Percentiles rank a stretch among this genome's conserved stretches.
Evolutionary conservation across 495 filamentous ascomycete species (phyloP).

Genomic region (Aspergillus heteromorphus): DNA sequence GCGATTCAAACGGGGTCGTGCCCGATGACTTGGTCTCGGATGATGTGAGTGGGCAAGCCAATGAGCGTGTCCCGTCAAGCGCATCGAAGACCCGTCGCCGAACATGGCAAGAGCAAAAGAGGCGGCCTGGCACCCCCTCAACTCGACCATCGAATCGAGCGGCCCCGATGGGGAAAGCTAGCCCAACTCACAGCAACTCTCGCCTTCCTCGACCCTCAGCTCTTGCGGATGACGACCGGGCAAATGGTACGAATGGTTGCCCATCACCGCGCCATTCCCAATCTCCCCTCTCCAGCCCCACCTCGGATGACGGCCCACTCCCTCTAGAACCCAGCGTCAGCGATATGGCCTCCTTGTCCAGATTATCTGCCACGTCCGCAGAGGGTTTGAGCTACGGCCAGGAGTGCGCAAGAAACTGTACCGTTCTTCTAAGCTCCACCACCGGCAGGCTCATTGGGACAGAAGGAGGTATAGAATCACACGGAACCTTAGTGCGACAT

Average conservation of each 20-base stretch:
- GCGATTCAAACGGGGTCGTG: slow-evolving; percentile 14
- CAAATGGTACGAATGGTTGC: not conserved
- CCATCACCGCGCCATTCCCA: slow-evolving; percentile 5
- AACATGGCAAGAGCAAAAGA: slow-evolving; percentile 8
- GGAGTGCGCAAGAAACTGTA: slow-evolving; percentile 12
- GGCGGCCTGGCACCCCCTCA: slow-evolving; percentile 7
- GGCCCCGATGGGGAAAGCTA: slow-evolving; percentile 7
- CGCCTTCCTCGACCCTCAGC: slow-evolving; percentile 6
- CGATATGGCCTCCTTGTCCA: slow-evolving; percentile 3
- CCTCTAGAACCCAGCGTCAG: slow-evolving; percentile 3
- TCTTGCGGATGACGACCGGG: slow-evolving; percentile 5
- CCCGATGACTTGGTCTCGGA: slow-evolving; percentile 20
- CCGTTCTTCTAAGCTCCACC: slow-evolving; percentile 13
- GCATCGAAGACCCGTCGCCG: slow-evolving; percentile 10
- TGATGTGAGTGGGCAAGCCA: slow-evolving; percentile 18
- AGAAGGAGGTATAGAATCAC: slow-evolving; percentile 37
- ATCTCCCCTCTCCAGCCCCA: slow-evolving; percentile 8
- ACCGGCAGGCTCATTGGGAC: slow-evolving; percentile 6
- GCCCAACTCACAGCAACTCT: slow-evolving; percentile 8
- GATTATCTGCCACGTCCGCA: slow-evolving; percentile 6
- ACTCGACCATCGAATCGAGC: slow-evolving; percentile 7
- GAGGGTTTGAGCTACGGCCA: slow-evolving; percentile 14
- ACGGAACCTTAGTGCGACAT: slow-evolving; percentile 40
- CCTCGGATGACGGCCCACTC: slow-evolving; percentile 7
- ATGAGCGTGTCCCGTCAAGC: slow-evolving; percentile 9